These are phyloP conservation scores for Cylindrodendrum hubeiense DNA, from an alignment of 2,329 filamentous ascomycete genomes.

Conservation along the genomic window DNA sequence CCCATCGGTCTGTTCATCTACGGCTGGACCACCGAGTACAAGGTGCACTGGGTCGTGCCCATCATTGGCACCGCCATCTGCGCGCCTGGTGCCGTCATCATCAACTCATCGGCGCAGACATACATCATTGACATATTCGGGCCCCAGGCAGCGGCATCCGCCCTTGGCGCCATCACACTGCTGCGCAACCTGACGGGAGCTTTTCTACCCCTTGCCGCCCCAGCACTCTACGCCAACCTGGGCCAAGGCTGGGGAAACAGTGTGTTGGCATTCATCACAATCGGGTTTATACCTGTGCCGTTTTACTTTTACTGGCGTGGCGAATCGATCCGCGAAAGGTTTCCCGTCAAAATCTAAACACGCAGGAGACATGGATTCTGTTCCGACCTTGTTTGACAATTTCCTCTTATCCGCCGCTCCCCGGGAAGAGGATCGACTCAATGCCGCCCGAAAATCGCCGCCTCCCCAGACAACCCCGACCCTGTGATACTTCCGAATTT, in stretches of 20 bases:
- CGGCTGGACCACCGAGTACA: constrained; percentile 67
- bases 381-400: too few species aligned
- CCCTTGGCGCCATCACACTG: constrained; percentile 32
- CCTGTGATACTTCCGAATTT: too few species aligned
- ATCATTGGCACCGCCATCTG: constrained; percentile 67
- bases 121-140: constrained; percentile 42
- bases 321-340: not conserved
- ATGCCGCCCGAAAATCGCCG: too few species aligned
- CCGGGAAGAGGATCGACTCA: too few species aligned
- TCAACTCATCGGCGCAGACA: constrained; percentile 50
- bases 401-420: too few species aligned
- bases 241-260: constrained; percentile 58
- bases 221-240: constrained; percentile 48
- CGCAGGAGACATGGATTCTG: too few species aligned
- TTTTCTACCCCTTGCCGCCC: constrained; percentile 67
- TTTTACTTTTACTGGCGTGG: constrained; percentile 9
- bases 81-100: constrained; percentile 52
- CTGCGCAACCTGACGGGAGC: constrained; percentile 70
- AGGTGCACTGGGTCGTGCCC: constrained; percentile 68
- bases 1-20: constrained; percentile 64
- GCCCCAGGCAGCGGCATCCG: constrained; percentile 34
- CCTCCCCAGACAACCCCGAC: too few species aligned
- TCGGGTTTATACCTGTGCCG: constrained; percentile 47
- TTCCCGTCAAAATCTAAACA: not conserved
- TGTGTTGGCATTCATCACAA: constrained; percentile 53